phyloP scores from a whole-genome alignment of 176 grass and related monocot genomes.

The Cymbopogon citratus region DNA sequence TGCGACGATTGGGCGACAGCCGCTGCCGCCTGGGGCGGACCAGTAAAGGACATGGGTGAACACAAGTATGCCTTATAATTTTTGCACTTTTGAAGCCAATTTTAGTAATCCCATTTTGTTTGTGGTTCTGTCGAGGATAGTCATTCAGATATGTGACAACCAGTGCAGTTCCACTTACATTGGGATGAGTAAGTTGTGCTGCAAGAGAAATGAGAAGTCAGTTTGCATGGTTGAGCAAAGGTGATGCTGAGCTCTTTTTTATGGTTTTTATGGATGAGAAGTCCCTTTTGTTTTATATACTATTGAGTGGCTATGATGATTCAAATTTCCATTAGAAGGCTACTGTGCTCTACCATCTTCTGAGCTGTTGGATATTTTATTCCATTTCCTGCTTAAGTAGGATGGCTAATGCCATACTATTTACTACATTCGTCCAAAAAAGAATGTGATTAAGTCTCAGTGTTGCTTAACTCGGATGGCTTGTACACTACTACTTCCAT shows the following conservation, averaged over 20 bases:
- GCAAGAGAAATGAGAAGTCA: neutral
- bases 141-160: neutral
- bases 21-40: no score
- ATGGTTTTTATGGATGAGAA: neutral
- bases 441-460: no score
- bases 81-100: neutral
- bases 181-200: neutral
- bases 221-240: neutral
- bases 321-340: neutral
- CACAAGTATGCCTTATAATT: no score
- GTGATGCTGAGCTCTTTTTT: neutral
- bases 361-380: neutral
- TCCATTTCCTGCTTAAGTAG: neutral
- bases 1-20: no score
- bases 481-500: neutral
- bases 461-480: no score
- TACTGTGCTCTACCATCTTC: neutral
- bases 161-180: neutral
- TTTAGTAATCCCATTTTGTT: neutral
- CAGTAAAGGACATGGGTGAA: no score
- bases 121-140: constrained; percentile 14
- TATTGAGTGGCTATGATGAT: constrained; percentile 8
- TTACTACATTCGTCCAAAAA: no score
- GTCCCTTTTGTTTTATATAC: neutral
- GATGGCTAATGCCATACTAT: neutral